phyloP scores from a whole-genome alignment of 2,329 filamentous ascomycete genomes.

The Paraconiothyrium brasiliense region DNA sequence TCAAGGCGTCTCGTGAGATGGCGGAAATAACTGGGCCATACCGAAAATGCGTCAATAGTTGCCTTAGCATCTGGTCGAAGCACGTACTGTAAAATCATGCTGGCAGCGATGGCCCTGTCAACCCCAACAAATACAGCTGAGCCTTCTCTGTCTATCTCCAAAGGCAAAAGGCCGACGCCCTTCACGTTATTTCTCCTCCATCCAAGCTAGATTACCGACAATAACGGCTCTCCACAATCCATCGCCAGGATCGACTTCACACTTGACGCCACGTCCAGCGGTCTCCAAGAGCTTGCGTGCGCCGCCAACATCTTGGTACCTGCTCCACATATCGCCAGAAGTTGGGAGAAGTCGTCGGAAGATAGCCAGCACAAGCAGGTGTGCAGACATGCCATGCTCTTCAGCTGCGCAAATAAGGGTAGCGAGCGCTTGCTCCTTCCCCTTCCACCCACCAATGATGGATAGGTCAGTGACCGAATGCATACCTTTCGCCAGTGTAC shows the following conservation, averaged over 20 bases:
- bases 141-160: background rate
- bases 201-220: constrained; percentile 10
- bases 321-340: too few species aligned
- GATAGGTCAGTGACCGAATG: too few species aligned
- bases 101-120: background rate
- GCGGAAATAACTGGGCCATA: too few species aligned
- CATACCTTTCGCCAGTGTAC: too few species aligned
- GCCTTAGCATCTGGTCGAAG: background rate
- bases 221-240: constrained; percentile 1
- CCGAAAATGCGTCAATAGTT: constrained; percentile 1
- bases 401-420: too few species aligned
- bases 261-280: constrained; percentile 12
- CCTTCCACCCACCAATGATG: too few species aligned
- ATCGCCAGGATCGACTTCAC: constrained; percentile 12
- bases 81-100: background rate
- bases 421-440: too few species aligned
- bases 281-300: background rate
- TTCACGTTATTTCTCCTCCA: constrained; percentile 12
- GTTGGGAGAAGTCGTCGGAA: too few species aligned
- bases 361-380: too few species aligned
- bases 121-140: background rate
- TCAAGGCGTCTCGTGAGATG: too few species aligned
- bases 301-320: too few species aligned
- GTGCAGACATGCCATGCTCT: too few species aligned
- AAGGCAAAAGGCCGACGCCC: background rate